Base-by-base conservation (phyloP, 306 rosid species). In the Ceratonia siliqua region DNA sequence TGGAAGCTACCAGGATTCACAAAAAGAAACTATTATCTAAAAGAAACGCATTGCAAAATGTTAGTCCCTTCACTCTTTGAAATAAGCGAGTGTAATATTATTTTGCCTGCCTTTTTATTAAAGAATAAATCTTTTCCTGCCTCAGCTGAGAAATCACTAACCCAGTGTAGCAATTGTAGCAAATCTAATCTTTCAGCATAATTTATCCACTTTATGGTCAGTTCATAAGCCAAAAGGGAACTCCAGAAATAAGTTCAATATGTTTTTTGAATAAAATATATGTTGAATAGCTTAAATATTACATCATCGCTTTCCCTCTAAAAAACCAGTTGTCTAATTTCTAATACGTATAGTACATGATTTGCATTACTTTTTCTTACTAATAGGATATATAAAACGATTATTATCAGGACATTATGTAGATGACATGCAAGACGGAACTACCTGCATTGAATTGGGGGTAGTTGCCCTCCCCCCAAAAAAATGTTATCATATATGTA, bases 1-100 rank as follows among this genome's bases (percentile, higher is more conserved):
- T 30, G 27, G 73, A 15, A 82, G 35, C 33, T 82, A 53, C 50
- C n/a, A 25, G 24, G 38, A 36, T 62, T 43, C 42, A 69, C 20
- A 62, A 62, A 17, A 72, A 32, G 66, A 10, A 21, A 38, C 18
- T 68, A 57, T 20, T 13, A 58, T 20, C 65, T 28, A 28, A 28
- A 28, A 28, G 27, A 52, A 52, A 52, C 10, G 5, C 25, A n/a
- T 49, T 52, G 28, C 27, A 4, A 52, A 28, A 52, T 5, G 1
- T 52, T 52, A 3, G 27, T 18, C 1, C 5, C 28, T 52, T 8
- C 12, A 52, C 4, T 52, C 57, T 52, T 20, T 2, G 10, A 53
- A 59, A 22, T 55, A 42, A 27, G 74, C 2, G 48, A 35, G 50
- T 27, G 64, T 18, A 52, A 62, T 24, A 28, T 39, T 55, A 17